These are phyloP conservation scores for Santalum album DNA, from an alignment of 164 flowering plant genomes.

Conservation along the genomic window DNA sequence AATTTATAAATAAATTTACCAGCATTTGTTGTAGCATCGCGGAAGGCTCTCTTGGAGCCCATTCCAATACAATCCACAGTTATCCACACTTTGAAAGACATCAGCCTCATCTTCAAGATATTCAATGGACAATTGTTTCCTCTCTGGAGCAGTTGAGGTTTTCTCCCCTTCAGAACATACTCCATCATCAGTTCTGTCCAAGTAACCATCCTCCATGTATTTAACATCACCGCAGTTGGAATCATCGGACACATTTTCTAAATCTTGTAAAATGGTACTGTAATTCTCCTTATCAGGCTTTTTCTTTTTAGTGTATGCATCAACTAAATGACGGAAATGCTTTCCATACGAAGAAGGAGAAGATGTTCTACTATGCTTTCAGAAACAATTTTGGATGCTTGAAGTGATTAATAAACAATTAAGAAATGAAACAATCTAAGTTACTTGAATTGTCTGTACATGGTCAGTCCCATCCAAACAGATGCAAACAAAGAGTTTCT, in stretches of 20 bases:
- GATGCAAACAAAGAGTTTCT: neutral
- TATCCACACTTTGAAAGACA: conserved; percentile 46
- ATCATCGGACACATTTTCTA: conserved; percentile 23
- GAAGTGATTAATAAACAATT: no score
- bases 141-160: conserved; percentile 18
- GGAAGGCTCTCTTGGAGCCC: no score
- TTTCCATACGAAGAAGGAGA: conserved; percentile 44
- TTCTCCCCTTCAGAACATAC: conserved; percentile 13
- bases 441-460: neutral
- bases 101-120: conserved; percentile 81
- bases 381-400: no score
- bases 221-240: conserved; percentile 16
- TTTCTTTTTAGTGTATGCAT: conserved; percentile 30
- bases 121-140: conserved; percentile 52
- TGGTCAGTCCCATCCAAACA: neutral
- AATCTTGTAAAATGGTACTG: conserved; percentile 8
- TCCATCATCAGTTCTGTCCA: conserved; percentile 25
- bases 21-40: no score
- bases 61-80: conserved; percentile 83
- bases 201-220: conserved; percentile 20
- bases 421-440: no score
- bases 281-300: conserved; percentile 15
- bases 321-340: conserved; percentile 56
- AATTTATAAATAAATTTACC: no score
- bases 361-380: conserved; percentile 58